Base-by-base conservation (phyloP, 108 stramenopile genomes). In the Nitzschia palea region DNA sequence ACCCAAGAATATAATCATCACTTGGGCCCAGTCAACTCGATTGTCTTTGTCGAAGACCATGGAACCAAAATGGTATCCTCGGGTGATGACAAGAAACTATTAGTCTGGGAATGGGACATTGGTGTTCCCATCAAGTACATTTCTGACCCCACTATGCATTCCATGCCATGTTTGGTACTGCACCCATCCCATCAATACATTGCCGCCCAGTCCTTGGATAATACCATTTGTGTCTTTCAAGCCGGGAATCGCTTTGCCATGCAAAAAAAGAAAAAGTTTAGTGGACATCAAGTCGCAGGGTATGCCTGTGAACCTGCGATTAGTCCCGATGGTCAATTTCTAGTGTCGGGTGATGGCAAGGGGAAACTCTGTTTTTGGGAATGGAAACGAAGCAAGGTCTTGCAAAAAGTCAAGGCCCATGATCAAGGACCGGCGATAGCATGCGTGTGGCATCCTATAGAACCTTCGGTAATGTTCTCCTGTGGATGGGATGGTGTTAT, bases 1-100 rank as follows among this genome's bases (percentile, higher is more conserved):
- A 96, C 96, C n/a, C 98, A 98, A 79, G 97, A 97, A 68, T 99
- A 99, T 89, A 95, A 97, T 70, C 95, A 99, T 80, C 99, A 99
- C 77, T 81, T 98, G 62, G 93, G 86, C 6, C 89, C 97, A 10
- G 96, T 98, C 28, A 99, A 98, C 80, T 87, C 97, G 14, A 91
- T 99, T 65, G 85, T 93, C 1, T 99, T 98, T 68, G 87, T 96
- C 18, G 97, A 99, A 77, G 95, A 96, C 68, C 65, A 88, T 52
- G 93, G 79, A 31, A 85, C 77, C 25, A 83, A 95, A 59, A 96
- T 99, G 86, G 83, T 99, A 33, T 90, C 91, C 33, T 97, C 91
- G 14, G 84, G 89, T 31, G 99, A 99, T 73, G 99, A 99, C 75
- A 99, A 98, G 76, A 99, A 98, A 78, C 75, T 98, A 0, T 28